Conservation (phyloP, 2,329 filamentous ascomycete species). For the Trichoderma citrinoviride region DNA sequence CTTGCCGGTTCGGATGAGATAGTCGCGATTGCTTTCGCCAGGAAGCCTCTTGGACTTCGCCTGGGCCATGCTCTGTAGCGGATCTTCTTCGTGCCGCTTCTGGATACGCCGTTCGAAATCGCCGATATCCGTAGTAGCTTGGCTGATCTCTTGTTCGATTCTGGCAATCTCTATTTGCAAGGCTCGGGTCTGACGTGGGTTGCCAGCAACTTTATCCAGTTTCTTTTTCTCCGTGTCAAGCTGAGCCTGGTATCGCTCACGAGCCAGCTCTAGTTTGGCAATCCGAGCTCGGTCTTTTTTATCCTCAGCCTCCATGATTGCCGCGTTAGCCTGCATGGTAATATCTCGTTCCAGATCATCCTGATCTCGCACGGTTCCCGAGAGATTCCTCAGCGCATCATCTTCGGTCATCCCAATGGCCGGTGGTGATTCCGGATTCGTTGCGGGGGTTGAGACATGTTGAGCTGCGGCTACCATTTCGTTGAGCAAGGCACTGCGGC, state of each 20-base stretch:
- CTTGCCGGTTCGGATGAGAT: constrained; percentile 90
- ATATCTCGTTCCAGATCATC: constrained; percentile 90
- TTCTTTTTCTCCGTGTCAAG: constrained; percentile 55
- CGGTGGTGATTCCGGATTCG: neutral
- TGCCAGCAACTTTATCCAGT: constrained; percentile 44
- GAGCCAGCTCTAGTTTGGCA: constrained; percentile 53
- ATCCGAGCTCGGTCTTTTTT: constrained; percentile 62
- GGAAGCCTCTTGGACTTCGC: constrained; percentile 61
- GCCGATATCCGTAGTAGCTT: constrained; percentile 67
- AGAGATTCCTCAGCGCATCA: constrained; percentile 59
- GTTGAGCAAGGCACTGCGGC: constrained; percentile 30
- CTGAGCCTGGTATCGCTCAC: constrained; percentile 61
- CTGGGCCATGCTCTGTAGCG: constrained; percentile 42
- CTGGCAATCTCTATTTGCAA: constrained; percentile 64
- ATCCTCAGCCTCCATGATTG: constrained; percentile 60
- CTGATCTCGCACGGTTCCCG: constrained; percentile 74
- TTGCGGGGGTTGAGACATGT: constrained; percentile 17
- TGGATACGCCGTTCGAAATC: constrained; percentile 81
- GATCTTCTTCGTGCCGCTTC: constrained; percentile 61
- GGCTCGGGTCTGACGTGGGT: constrained; percentile 53
- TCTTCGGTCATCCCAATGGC: constrained; percentile 52
- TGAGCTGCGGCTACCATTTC: constrained; percentile 36
- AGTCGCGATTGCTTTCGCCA: constrained; percentile 82
- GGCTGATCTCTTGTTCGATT: constrained; percentile 61
- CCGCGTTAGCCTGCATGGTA: constrained; percentile 57